Evolutionary conservation across 306 rosid genomes (phyloP).

Genomic region (Hylodesmum podocarpum): DNA sequence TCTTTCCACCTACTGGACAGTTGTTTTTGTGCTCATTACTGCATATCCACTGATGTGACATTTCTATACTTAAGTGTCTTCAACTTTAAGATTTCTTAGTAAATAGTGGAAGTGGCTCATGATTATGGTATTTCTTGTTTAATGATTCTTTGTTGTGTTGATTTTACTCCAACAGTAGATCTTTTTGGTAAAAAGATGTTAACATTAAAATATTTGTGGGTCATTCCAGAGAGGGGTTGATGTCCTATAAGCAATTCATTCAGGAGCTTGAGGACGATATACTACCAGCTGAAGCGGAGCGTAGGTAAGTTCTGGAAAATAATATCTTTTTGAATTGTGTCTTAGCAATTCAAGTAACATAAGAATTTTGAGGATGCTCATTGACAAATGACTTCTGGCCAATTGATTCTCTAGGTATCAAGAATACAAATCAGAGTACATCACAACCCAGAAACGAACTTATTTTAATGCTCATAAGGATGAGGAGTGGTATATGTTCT

Average conservation of each 20-base stretch:
- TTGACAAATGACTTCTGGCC: background rate
- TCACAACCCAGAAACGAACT: constrained; percentile 86
- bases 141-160: background rate
- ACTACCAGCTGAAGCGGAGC: constrained; percentile 95
- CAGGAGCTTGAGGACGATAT: constrained; percentile 99
- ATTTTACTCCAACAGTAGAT: background rate
- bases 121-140: background rate
- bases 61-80: constrained; percentile 14
- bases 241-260: constrained; percentile 97
- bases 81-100: background rate
- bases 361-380: background rate
- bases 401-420: constrained; percentile 65
- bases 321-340: constrained; percentile 10
- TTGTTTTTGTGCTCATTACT: background rate
- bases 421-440: constrained; percentile 93
- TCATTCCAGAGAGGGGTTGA: constrained; percentile 86
- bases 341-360: background rate
- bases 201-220: constrained; percentile 18
- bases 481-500: constrained; percentile 75
- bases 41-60: background rate
- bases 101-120: background rate
- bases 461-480: constrained; percentile 92
- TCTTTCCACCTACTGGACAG: background rate
- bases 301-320: constrained; percentile 59
- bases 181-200: background rate